Evolutionary conservation across 2,329 filamentous ascomycete species (phyloP).

Genomic region (Clarireedia hainanense): DNA sequence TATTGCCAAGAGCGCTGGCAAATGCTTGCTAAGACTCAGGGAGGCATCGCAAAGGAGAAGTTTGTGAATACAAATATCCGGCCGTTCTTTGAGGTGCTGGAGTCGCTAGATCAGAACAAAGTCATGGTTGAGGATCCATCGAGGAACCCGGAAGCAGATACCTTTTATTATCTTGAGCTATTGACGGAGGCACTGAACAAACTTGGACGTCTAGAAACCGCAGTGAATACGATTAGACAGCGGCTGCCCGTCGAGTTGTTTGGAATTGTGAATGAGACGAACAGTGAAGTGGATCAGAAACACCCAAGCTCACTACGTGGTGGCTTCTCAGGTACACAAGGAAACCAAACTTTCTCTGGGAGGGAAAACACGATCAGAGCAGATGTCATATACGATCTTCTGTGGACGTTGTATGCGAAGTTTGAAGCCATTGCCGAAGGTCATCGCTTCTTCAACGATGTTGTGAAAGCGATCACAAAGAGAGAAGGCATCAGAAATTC

Average conservation of each 20-base stretch:
- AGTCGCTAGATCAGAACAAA: conserved; percentile 51
- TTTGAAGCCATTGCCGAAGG: conserved; percentile 96
- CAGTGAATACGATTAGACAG: conserved; percentile 86
- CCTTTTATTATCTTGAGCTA: conserved; percentile 85
- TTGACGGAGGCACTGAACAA: conserved; percentile 86
- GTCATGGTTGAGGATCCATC: conserved; percentile 75
- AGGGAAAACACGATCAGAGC: conserved; percentile 70
- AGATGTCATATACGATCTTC: conserved; percentile 81
- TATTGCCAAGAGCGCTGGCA: conserved; percentile 98
- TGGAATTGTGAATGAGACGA: conserved; percentile 87
- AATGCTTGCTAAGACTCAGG: conserved; percentile 61
- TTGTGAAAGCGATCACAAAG: conserved; percentile 76
- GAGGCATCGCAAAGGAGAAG: conserved; percentile 35
- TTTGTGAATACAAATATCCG: conserved; percentile 35
- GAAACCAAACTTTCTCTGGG: conserved; percentile 55
- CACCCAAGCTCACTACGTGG: conserved; percentile 75
- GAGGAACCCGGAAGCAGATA: conserved; percentile 91
- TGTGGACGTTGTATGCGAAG: conserved; percentile 90
- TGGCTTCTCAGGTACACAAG: conserved; percentile 39
- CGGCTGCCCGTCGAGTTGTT: conserved; percentile 90
- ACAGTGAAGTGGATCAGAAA: conserved; percentile 85
- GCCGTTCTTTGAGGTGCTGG: conserved; percentile 53
- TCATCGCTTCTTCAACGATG: conserved; percentile 88
- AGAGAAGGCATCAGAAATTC: conserved; percentile 63
- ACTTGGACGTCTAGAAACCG: conserved; percentile 75